Base-by-base conservation (phyloP, 371 early-diverging fungal species). In the Saksenaea vasiformis region DNA sequence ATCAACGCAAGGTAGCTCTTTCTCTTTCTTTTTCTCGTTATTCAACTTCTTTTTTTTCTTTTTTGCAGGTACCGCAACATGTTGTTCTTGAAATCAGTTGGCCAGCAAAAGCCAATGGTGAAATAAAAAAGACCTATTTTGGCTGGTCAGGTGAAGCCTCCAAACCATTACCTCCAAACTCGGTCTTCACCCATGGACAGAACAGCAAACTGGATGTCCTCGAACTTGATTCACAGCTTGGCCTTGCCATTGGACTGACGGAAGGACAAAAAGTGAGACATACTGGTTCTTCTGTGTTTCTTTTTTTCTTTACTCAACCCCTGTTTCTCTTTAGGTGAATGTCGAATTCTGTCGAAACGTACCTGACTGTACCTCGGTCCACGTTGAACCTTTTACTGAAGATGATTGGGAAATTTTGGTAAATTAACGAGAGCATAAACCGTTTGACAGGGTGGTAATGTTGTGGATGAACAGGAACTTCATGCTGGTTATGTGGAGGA, bases 331-430 rank as follows among this genome's bases (percentile, higher is more conserved):
- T 26, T 61, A 91, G 90, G 86, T 91, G 53, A 71, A 76, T 44
- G 84, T 90, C 11, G 87, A 84, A 37, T 87, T 91, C 69, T 77
- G 84, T 53, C 80, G 82, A 60, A 78, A 84, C 59, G 79, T 85
- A 5, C 81, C 85, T 24, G 77, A 78, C 22, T 90, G 90, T 8
- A 62, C 76, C 8, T 80, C 88, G 5, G 90, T 95, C 1, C 74
- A 88, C 63, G 92, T 93, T 2, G 93, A 91, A 44, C 95, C 95
- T 3, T 69, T 83, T 60, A 83, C 91, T 0, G 85, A 83, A 54
- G 93, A 94, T 56, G 95, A 95, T 69, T 95, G 94, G 94, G 94
- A 95, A 67, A 91, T 94, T 39, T 56, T 95, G 72, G 91, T 90
- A 82, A 58, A 66, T 55, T n/a, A 17, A 56, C 58, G 34, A n/a